Conservation (phyloP, 208 protist species). For the Acanthamoeba royreba region DNA sequence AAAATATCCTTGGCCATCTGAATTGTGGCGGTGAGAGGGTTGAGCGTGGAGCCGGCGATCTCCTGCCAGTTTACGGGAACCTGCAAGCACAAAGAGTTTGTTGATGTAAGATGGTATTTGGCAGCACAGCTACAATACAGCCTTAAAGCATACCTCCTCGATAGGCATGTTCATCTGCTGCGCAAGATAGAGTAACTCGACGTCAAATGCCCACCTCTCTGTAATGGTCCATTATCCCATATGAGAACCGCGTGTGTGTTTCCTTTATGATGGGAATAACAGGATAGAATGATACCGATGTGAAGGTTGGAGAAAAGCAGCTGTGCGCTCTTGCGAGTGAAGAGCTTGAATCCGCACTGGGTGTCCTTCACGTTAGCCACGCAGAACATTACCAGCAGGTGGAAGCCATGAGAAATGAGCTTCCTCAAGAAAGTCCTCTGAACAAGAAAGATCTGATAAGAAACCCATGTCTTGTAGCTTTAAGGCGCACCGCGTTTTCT, state of each 20-base stretch:
- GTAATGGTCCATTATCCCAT: neutral
- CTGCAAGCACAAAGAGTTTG: neutral
- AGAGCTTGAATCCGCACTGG: slow-evolving; percentile 87
- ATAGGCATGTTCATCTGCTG: slow-evolving; percentile 69
- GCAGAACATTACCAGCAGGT: slow-evolving; percentile 74
- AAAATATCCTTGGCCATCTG: slow-evolving; percentile 81
- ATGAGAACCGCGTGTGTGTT: neutral
- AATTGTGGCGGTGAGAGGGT: slow-evolving; percentile 46
- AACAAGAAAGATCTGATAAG: neutral
- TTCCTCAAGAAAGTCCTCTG: slow-evolving; percentile 63
- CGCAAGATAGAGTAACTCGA: slow-evolving; percentile 80
- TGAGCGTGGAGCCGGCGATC: slow-evolving; percentile 80
- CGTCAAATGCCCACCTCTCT: slow-evolving; percentile 83
- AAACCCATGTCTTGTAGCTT: neutral
- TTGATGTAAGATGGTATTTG: neutral
- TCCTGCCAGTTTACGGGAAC: slow-evolving; percentile 83
- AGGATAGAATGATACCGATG: slow-evolving; percentile 58
- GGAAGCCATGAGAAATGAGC: slow-evolving; percentile 68
- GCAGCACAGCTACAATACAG: neutral
- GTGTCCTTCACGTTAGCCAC: slow-evolving; percentile 78
- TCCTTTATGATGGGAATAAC: neutral
- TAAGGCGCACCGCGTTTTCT: neutral
- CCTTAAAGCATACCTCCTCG: slow-evolving; percentile 60
- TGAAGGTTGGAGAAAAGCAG: slow-evolving; percentile 70
- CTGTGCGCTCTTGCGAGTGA: slow-evolving; percentile 65